phyloP scores from a whole-genome alignment of 768 basidiomycete species.

The Paxillus rubicundulus region DNA sequence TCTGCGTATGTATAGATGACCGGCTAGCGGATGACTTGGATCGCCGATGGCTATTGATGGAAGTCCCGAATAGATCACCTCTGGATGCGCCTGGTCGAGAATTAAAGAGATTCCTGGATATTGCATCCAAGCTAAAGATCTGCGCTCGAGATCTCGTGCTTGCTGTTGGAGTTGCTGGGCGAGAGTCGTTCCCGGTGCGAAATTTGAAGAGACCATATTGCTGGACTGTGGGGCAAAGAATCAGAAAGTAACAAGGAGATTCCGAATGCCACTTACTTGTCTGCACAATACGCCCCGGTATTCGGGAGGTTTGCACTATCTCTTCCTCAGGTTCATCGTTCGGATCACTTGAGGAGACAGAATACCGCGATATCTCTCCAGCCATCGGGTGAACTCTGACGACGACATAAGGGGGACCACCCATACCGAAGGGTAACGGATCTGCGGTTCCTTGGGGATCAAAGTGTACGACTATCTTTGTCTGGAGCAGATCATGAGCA shows the following conservation, averaged over 20 bases:
- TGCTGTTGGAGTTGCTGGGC: constrained; percentile 84
- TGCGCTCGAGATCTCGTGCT: constrained; percentile 69
- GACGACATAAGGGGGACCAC: constrained; percentile 70
- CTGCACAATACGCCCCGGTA: constrained; percentile 74
- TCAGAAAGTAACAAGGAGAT: not conserved
- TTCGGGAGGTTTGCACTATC: constrained; percentile 71
- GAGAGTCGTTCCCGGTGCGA: constrained; percentile 68
- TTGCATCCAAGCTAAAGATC: constrained; percentile 87
- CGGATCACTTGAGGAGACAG: constrained; percentile 71
- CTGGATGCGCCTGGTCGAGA: constrained; percentile 63
- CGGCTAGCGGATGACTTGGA: constrained; percentile 67
- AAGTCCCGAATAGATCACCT: constrained; percentile 74
- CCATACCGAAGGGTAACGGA: constrained; percentile 71
- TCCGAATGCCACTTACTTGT: constrained; percentile 59
- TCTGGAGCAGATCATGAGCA: constrained; percentile 42
- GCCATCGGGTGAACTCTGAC: constrained; percentile 82
- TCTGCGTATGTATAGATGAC: constrained; percentile 70
- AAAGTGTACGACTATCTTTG: constrained; percentile 85
- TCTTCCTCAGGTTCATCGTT: constrained; percentile 77
- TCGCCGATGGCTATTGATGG: constrained; percentile 61
- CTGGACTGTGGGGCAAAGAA: constrained; percentile 53
- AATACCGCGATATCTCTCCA: constrained; percentile 78
- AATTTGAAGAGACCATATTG: constrained; percentile 90
- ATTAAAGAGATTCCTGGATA: constrained; percentile 86
- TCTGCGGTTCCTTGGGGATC: constrained; percentile 75